Base-by-base conservation (phyloP, 2,329 filamentous ascomycete genomes). In the Colletotrichum graminicola region DNA sequence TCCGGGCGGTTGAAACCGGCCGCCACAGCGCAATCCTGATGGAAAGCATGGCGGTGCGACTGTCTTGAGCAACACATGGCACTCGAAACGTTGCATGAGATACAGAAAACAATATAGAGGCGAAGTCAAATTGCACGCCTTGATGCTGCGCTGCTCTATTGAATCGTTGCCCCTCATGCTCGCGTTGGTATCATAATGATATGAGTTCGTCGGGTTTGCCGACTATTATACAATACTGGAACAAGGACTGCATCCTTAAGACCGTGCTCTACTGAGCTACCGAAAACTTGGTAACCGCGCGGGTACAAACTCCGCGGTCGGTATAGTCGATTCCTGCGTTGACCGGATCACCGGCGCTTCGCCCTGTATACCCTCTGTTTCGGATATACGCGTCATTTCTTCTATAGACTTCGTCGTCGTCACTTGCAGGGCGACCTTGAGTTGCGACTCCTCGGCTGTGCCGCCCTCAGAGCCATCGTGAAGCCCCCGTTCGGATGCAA, bases 261-360 rank as follows among this genome's bases (percentile, higher is more conserved):
- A 12, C 18, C 26, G 18, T 52, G 49, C 39, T 72, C 66, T 49
- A 63, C 18, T 56, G 65, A 63, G 54, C 54, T 73, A 88, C 74
- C 81, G 80, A 80, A 91, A 88, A 65, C 84, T 83, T 47, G 89
- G 89, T 71, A 91, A 78, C 70, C 88, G 83, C 45, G 89, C 89
- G 5, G 89, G 89, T 29, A 91, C 82, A 74, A 91, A 91, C 2
- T 80, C 79, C 26, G 77, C 74, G 14, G 59, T 73, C 36, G 54
- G 52, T 69, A 71, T 73, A 49, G 51, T 61, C 49, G 57, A 54
- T 32, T 34, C 62, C 29, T 62, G 62, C 41, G 55, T 60, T 45
- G 68, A 36, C 52, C 54, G 67, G 18, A 67, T 57, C 26, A 56
- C 52, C 41, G 71, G 68, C 55, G 67, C 63, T 59, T 73, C 21